phyloP scores from a whole-genome alignment of 139 green algal species.

The Coelastrella sp. region DNA sequence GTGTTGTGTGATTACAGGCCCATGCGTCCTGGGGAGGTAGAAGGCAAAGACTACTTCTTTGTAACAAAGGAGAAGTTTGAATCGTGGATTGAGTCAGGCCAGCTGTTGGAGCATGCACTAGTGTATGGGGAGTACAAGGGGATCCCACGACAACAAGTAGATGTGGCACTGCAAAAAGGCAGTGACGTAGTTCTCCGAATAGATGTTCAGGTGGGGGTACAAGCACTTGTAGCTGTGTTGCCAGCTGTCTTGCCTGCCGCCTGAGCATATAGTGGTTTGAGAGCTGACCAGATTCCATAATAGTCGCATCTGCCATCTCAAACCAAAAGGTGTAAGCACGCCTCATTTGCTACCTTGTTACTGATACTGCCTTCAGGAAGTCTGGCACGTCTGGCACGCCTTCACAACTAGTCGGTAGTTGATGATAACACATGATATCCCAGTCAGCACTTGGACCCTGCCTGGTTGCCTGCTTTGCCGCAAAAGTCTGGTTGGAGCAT shows the following conservation, averaged over 20 bases:
- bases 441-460: too few species aligned
- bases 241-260: too few species aligned
- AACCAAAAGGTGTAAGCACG: too few species aligned
- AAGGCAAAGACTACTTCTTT: constrained; percentile 97
- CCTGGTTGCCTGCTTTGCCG: too few species aligned
- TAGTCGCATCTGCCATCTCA: too few species aligned
- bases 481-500: neutral
- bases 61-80: constrained; percentile 89
- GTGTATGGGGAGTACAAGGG: constrained; percentile 99
- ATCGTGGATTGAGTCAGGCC: constrained; percentile 80
- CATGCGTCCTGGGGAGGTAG: constrained; percentile 81
- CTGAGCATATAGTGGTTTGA: too few species aligned
- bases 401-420: too few species aligned
- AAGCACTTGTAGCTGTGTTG: neutral
- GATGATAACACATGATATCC: too few species aligned
- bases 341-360: too few species aligned
- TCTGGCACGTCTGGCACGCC: too few species aligned
- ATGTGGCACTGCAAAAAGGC: constrained; percentile 75
- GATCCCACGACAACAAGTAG: constrained; percentile 86
- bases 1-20: constrained; percentile 56
- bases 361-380: too few species aligned
- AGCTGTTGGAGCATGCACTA: constrained; percentile 95
- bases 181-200: constrained; percentile 94
- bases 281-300: too few species aligned
- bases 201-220: constrained; percentile 19